Percentiles rank a stretch among this genome's conserved stretches.
Evolutionary conservation across 371 early-diverging fungal genomes (phyloP).

Genomic region (Phascolomyces articulosus): DNA sequence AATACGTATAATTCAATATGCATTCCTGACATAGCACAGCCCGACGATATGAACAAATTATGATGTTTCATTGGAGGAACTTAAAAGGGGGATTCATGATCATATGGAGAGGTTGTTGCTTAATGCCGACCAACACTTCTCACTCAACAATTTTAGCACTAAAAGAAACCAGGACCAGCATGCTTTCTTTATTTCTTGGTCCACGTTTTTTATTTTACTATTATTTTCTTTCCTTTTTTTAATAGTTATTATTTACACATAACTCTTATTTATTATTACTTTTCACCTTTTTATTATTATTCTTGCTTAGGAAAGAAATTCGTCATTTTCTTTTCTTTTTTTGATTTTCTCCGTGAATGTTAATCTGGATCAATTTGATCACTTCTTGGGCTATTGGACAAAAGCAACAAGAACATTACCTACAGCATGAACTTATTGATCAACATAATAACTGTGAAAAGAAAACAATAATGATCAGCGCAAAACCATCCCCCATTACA

Average conservation of each 20-base stretch:
- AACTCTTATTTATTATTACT: background rate
- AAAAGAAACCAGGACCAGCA: constrained; percentile 2
- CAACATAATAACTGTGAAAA: constrained; percentile 5
- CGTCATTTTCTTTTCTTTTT: background rate
- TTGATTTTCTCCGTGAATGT: background rate
- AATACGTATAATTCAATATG: background rate
- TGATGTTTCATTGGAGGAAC: background rate
- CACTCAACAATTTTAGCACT: background rate
- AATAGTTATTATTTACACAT: background rate
- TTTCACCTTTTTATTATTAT: background rate
- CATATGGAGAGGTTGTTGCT: constrained; percentile 1
- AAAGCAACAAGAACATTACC: background rate
- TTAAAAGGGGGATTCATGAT: background rate
- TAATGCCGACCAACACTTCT: background rate
- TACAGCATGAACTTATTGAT: background rate
- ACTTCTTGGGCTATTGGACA: constrained; percentile 1
- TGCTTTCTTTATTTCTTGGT: background rate
- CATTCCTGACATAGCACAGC: constrained; percentile 1
- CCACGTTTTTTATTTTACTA: constrained; percentile 5
- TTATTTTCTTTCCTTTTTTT: background rate
- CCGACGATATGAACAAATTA: background rate
- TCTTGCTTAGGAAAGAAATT: background rate
- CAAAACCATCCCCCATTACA: constrained; percentile 1
- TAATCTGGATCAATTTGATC: constrained; percentile 4
- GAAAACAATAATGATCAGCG: constrained; percentile 2